Evolutionary conservation across 2,329 filamentous ascomycete species (phyloP).

Genomic region (Penicillium sp.): DNA sequence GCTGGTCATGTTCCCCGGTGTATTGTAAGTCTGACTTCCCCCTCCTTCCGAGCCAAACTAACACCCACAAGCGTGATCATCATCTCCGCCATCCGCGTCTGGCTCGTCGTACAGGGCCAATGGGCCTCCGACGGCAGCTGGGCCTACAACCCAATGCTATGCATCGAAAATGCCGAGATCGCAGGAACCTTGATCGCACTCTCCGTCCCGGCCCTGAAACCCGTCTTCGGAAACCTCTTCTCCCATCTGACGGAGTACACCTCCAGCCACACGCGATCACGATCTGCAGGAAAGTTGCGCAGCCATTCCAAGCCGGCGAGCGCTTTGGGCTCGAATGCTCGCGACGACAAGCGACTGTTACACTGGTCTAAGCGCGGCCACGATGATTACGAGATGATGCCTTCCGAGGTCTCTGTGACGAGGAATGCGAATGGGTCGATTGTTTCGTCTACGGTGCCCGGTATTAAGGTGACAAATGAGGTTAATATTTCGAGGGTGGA

Average conservation of each 20-base stretch:
- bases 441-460: conserved; percentile 4
- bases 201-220: conserved; percentile 52
- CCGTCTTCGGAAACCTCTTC: conserved; percentile 39
- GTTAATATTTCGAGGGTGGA: conserved; percentile 14
- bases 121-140: conserved; percentile 50
- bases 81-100: conserved; percentile 49
- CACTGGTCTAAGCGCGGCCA: conserved; percentile 19
- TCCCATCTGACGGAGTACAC: conserved; percentile 23
- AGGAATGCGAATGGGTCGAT: conserved; percentile 4
- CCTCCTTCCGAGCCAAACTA: conserved; percentile 2
- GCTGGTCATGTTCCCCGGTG: conserved; percentile 50
- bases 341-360: conserved; percentile 24
- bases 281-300: conserved; percentile 11
- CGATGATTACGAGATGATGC: conserved; percentile 30
- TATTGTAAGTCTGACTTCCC: conserved; percentile 39
- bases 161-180: conserved; percentile 52
- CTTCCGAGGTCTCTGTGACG: conserved; percentile 21
- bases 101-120: conserved; percentile 50
- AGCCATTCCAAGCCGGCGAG: conserved; percentile 19
- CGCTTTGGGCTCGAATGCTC: conserved; percentile 11
- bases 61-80: conserved; percentile 44
- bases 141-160: conserved; percentile 53
- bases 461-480: conserved; percentile 26
- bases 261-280: conserved; percentile 21
- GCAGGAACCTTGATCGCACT: conserved; percentile 52